phyloP scores from a whole-genome alignment of 495 filamentous ascomycete species.

The Daldinia concentrica region DNA sequence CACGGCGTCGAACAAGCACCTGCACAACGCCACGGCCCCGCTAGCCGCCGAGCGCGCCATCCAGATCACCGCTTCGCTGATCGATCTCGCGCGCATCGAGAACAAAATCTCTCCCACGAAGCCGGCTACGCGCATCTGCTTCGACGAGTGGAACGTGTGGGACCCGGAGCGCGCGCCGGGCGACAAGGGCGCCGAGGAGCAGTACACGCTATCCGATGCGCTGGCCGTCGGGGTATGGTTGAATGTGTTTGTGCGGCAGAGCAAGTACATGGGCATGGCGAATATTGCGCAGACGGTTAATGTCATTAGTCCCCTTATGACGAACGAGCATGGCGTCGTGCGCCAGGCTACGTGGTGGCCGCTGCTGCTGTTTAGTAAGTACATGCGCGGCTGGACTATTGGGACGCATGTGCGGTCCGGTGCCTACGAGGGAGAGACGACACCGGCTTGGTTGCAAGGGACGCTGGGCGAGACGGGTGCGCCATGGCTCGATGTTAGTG shows the following conservation, averaged over 20 bases:
- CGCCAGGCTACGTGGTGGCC: conserved; percentile 86
- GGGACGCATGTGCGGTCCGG: conserved; percentile 66
- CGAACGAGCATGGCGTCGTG: conserved; percentile 66
- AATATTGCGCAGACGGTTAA: conserved; percentile 84
- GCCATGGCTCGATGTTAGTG: conserved; percentile 77
- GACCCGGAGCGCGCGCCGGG: conserved; percentile 77
- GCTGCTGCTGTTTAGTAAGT: conserved; percentile 72
- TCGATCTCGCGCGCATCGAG: conserved; percentile 79
- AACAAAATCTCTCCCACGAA: conserved; percentile 65
- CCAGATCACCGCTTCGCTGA: conserved; percentile 70
- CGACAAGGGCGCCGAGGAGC: conserved; percentile 72
- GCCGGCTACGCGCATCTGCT: conserved; percentile 74
- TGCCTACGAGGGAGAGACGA: conserved; percentile 70
- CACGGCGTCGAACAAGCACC: conserved; percentile 62
- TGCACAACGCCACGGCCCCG: conserved; percentile 72
- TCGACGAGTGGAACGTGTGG: conserved; percentile 89
- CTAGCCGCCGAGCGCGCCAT: conserved; percentile 78
- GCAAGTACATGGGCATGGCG: conserved; percentile 76
- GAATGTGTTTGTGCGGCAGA: conserved; percentile 83
- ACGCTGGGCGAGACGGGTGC: conserved; percentile 64
- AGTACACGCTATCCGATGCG: conserved; percentile 79
- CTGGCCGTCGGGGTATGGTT: conserved; percentile 77
- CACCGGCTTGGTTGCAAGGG: conserved; percentile 70
- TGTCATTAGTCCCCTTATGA: conserved; percentile 81
- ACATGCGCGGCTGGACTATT: conserved; percentile 77